These are phyloP conservation scores for Vanrija sp. DNA, from an alignment of 1,284 basidiomycete species.

Conservation along the genomic window DNA sequence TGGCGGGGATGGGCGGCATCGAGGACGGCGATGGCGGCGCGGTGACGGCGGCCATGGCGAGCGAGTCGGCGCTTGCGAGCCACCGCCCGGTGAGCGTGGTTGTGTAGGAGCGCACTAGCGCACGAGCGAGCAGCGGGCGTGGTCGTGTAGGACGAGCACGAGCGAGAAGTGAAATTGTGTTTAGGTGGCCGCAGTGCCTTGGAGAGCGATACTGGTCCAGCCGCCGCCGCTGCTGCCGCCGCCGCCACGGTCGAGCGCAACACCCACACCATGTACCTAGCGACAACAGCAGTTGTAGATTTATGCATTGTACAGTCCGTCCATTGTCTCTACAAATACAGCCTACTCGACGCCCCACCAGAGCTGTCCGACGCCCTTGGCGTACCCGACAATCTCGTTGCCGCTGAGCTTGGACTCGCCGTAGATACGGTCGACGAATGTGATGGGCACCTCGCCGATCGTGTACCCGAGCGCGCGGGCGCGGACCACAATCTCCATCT, in stretches of 20 bases:
- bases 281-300: no score
- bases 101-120: constrained; percentile 2
- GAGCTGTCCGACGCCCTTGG: constrained; percentile 75
- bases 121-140: no score
- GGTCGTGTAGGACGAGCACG: not conserved
- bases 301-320: constrained; percentile 12
- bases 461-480: constrained; percentile 75
- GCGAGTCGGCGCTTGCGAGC: not conserved
- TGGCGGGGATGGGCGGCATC: constrained; percentile 1
- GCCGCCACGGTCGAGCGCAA: no score
- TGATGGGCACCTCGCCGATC: constrained; percentile 86
- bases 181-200: no score
- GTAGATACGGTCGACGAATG: constrained; percentile 87
- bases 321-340: no score
- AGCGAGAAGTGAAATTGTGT: not conserved
- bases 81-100: constrained; percentile 13
- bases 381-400: constrained; percentile 83
- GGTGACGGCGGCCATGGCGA: not conserved
- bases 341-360: constrained; percentile 59
- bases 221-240: no score
- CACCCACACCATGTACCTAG: no score
- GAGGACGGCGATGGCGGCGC: constrained; percentile 3
- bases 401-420: constrained; percentile 88
- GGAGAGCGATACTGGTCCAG: no score
- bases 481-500: constrained; percentile 96